Evolutionary conservation across 805 yeast genomes (phyloP), one percentile per base, ranked within the genome.

Genomic region (Ogataea paradorogensis): DNA sequence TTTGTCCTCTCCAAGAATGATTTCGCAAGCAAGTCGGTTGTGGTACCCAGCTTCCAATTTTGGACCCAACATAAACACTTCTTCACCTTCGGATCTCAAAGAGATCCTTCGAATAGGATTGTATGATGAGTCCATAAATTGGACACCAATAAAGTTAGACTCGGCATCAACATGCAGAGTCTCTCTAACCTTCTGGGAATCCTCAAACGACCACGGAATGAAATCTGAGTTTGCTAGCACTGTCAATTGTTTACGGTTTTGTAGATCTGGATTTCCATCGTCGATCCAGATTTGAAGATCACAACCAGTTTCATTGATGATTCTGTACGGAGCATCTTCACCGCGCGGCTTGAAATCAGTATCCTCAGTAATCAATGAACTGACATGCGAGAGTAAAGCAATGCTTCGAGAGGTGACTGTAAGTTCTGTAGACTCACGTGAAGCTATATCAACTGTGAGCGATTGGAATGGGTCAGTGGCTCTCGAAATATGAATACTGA

Each of bases 121-220:
- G 55, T 82, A 90, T 0, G 65, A 65, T 0, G 85, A 71, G 27
- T 69, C 80, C 2, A 74, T 30, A 16, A 90, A 60, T 30, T 71
- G 69, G n/a, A 90, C 69, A 0, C 84, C 88, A 22, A 91, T 62
- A 3, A 71, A 65, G 32, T 79, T 81, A n/a, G 69, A 70, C 14
- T 73, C 76, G 29, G 73, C 77, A 40, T 83, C 83, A 4, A 83
- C 76, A 45, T 77, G 81, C 40, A 90, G 65, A 40, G 80, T 78
- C 55, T 91, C 96, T 61, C 99, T 80, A 16, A 89, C 75, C 22
- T 73, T 72, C 46, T 86, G 72, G 97, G 98, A 93, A 56, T 91
- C 96, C 53, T 90, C 95, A 66, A 95, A 95, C 28, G 89, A 80
- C 97, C 98, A 93, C 1, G 86, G 83, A 4, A 76, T 58, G 4